Percentiles rank a stretch among this genome's conserved stretches.
phyloP scores from a whole-genome alignment of 2,329 filamentous ascomycete species.

The Ceratocystis destructans region DNA sequence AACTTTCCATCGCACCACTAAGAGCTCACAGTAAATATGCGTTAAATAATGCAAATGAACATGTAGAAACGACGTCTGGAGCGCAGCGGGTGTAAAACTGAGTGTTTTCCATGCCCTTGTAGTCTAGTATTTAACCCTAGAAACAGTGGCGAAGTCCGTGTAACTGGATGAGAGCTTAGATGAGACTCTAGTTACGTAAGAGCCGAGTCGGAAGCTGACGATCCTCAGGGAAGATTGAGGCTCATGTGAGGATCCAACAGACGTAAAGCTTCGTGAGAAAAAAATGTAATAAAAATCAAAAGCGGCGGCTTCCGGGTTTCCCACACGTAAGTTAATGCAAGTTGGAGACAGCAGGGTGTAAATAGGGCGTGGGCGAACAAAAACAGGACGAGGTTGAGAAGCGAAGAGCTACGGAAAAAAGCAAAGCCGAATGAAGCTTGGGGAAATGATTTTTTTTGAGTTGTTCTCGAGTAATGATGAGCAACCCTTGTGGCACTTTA shows the following conservation, averaged over 20 bases:
- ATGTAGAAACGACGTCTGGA: neutral
- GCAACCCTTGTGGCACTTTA: constrained; percentile 11
- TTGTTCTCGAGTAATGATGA: neutral
- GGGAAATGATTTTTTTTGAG: neutral
- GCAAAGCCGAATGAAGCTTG: neutral
- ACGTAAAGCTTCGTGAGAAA: neutral
- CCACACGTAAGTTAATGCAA: constrained; percentile 1
- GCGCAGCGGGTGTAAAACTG: neutral
- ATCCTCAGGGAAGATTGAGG: constrained; percentile 4
- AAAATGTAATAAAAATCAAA: too few relatives aligned
- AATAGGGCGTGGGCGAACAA: constrained; percentile 2
- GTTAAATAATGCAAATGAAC: neutral
- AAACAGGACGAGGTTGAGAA: neutral
- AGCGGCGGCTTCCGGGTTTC: constrained; percentile 1
- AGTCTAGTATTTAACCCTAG: neutral
- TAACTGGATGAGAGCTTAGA: neutral
- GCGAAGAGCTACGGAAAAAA: neutral
- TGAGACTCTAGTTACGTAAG: constrained; percentile 11
- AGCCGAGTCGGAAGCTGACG: neutral
- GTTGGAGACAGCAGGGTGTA: neutral
- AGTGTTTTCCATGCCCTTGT: too few relatives aligned
- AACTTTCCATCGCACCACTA: too few relatives aligned
- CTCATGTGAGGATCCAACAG: neutral
- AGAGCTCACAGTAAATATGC: too few relatives aligned
- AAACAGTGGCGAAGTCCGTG: neutral